phyloP scores from a whole-genome alignment of 352 stramenopile genomes.

The Pythium brassicae region DNA sequence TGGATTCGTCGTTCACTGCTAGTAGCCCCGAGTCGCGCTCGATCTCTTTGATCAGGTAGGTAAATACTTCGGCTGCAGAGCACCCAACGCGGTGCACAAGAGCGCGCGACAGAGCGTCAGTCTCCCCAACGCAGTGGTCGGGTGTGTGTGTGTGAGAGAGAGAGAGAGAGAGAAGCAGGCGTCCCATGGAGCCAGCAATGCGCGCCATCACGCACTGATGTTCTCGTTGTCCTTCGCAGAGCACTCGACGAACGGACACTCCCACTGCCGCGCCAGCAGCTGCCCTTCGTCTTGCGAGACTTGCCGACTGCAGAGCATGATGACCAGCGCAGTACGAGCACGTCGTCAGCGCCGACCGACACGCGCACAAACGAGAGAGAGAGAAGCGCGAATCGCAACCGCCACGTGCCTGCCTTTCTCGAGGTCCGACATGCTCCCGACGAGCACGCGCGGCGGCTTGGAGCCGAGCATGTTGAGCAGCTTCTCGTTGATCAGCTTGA shows the following conservation, averaged over 20 bases:
- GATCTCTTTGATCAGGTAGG: constrained; percentile 88
- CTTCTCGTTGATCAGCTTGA: constrained; percentile 93
- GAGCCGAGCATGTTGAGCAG: constrained; percentile 93
- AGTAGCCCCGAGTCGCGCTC: constrained; percentile 85
- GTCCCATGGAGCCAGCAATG: too few relatives aligned
- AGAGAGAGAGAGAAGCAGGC: too few relatives aligned
- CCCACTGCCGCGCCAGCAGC: constrained; percentile 84
- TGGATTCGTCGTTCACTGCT: constrained; percentile 69
- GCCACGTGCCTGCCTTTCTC: constrained; percentile 81
- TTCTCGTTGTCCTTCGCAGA: constrained; percentile 91
- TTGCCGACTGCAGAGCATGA: constrained; percentile 36
- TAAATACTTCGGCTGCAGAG: constrained; percentile 82
- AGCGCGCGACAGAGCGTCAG: not conserved
- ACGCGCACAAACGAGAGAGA: not conserved
- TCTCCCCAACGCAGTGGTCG: too few relatives aligned
- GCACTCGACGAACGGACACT: constrained; percentile 94
- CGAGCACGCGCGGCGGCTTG: constrained; percentile 90
- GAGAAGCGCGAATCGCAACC: not conserved
- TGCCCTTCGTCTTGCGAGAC: constrained; percentile 85
- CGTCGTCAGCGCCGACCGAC: not conserved
- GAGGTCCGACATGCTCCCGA: constrained; percentile 95
- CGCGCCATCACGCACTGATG: constrained; percentile 64
- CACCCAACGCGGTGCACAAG: not conserved
- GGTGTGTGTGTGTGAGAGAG: too few relatives aligned
- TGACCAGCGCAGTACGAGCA: not conserved